Base-by-base conservation (phyloP, 2,329 filamentous ascomycete species). In the Paradendryphiella salina region DNA sequence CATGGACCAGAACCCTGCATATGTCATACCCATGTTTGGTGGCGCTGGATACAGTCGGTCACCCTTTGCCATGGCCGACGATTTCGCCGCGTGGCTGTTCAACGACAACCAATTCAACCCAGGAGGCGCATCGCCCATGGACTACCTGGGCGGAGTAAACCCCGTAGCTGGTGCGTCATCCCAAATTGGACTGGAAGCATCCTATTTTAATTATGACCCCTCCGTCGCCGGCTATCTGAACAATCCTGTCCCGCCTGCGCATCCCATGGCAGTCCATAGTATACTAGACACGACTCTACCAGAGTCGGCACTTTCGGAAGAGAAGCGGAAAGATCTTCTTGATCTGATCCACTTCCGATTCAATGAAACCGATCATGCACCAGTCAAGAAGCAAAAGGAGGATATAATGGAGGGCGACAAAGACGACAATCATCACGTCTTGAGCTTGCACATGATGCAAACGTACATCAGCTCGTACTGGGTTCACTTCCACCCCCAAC, bases 401-500 rank as follows among this genome's bases (percentile, higher is more conserved):
- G 82, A 81, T 41, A 83, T 96, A 20, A 77, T 96, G 48, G 85
- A 90, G 21, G 93, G 92, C 11, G 85, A 96, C 65, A 83, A 88
- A 45, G 83, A 85, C 47, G 77, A 79, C 39, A 77, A 82, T 36
- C 73, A 73, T 21, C 84, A 86, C 63, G 80, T 85, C 4, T 77
- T 97, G 55, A 96, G 93, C 71, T 80, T 92, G 64, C 85, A 88
- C 64, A 96, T 96, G 90, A 95, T 97, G 88, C 90, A 96, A 74
- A 87, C 86, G 3, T 97, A 96, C 67, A 91, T 74, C 51, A 68
- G 86, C 9, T 96, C 91, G 1, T 99, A 95, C 73, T 99, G 94
- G 94, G 81, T 88, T 45, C 88, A 96, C 71, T 96, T 96, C 66
- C 95, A 94, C 71, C 88, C 92, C 46, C 94, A 97, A 71, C 81